Conservation (phyloP, 768 basidiomycete species). For the Suillus sp. region DNA sequence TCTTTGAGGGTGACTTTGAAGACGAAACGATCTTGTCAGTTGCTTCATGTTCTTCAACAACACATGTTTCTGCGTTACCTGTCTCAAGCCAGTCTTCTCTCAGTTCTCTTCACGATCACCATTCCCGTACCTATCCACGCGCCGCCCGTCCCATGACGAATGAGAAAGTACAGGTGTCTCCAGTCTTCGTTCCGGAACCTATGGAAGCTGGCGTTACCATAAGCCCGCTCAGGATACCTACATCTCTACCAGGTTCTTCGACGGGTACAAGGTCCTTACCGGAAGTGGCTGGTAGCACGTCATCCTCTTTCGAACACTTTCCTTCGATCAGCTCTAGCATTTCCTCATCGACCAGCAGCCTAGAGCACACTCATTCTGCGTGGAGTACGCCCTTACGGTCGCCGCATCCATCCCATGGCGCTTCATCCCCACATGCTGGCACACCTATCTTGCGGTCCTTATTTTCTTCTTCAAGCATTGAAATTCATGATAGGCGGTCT, state of each 20-base stretch:
- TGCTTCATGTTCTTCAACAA: constrained; percentile 26
- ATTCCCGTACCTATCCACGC: constrained; percentile 33
- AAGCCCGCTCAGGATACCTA: constrained; percentile 27
- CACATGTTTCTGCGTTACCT: constrained; percentile 11
- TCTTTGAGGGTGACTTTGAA: constrained; percentile 60
- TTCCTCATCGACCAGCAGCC: constrained; percentile 24
- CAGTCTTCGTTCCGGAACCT: constrained; percentile 50
- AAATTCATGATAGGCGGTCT: constrained; percentile 6
- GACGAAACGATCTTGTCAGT: constrained; percentile 29
- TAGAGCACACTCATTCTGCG: constrained; percentile 30
- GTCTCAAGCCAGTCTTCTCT: constrained; percentile 23
- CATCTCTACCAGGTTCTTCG: constrained; percentile 13
- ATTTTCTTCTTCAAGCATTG: constrained; percentile 20
- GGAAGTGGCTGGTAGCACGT: constrained; percentile 11
- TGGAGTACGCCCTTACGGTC: constrained; percentile 43
- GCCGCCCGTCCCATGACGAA: constrained; percentile 38
- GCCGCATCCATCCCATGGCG: constrained; percentile 16
- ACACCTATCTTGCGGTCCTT: constrained; percentile 19
- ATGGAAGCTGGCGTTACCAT: constrained; percentile 51
- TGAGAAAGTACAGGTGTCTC: constrained; percentile 59
- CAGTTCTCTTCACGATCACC: constrained; percentile 24
- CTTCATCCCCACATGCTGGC: constrained; percentile 20
- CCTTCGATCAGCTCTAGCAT: constrained; percentile 36
- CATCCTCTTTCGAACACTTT: constrained; percentile 34
- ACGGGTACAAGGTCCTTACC: constrained; percentile 16